Percentiles rank a stretch among this genome's conserved stretches.
Evolutionary conservation across 441 rosid species (phyloP).

Genomic region (Hura crepitans): DNA sequence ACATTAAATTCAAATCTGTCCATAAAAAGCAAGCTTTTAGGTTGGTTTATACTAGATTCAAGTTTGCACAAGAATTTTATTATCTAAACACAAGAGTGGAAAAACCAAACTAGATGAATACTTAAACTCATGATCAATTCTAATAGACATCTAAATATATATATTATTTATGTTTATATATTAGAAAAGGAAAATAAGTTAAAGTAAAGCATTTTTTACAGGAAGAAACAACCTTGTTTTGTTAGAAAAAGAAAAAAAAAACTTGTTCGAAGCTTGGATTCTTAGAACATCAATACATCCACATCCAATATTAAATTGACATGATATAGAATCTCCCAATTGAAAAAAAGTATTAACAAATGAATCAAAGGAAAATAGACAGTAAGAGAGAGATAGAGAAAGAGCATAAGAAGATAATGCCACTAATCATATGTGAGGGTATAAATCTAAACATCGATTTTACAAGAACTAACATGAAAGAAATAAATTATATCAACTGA

Average conservation of each 20-base stretch:
- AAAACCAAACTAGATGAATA: too few species aligned
- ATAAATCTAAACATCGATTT: conserved; percentile 82
- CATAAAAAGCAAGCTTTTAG: too few species aligned
- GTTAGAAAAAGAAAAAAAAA: too few species aligned
- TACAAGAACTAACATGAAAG: conserved; percentile 65
- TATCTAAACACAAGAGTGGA: too few species aligned
- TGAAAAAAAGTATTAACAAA: conserved; percentile 5
- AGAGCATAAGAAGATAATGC: conserved; percentile 73
- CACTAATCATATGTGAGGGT: conserved; percentile 86
- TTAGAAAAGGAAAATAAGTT: too few species aligned
- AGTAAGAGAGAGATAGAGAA: conserved; percentile 2
- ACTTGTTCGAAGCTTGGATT: conserved; percentile 94
- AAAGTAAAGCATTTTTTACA: background rate
- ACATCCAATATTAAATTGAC: conserved; percentile 58
- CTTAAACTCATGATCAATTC: too few species aligned
- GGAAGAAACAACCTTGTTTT: conserved; percentile 62
- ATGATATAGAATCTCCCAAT: conserved; percentile 77
- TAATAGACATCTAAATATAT: too few species aligned
- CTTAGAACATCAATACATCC: conserved; percentile 75
- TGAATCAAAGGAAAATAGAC: background rate
- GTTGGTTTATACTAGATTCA: too few species aligned
- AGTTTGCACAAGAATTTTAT: too few species aligned
- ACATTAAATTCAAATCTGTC: too few species aligned
- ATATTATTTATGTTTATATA: too few species aligned
- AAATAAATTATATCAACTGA: background rate